Percentiles rank a stretch among this genome's conserved stretches.
These are phyloP conservation scores for Apophysomyces ossiformis DNA, from an alignment of 371 early-diverging fungal species.

Conservation along the genomic window DNA sequence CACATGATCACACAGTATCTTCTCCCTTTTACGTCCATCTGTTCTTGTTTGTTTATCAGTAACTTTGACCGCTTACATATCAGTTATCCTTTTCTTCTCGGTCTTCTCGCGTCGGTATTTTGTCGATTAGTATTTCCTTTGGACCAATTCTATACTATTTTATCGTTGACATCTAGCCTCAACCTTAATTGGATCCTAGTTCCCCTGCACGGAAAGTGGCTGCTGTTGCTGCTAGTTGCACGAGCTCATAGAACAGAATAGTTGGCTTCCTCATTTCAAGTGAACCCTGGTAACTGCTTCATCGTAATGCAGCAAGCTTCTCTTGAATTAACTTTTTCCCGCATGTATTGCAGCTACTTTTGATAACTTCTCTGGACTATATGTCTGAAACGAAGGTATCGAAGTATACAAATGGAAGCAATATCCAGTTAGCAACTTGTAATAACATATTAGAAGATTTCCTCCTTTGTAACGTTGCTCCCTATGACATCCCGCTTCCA, in stretches of 20 bases:
- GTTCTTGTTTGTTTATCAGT: too few relatives aligned
- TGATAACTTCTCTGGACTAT: constrained; percentile 33
- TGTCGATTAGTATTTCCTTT: not conserved
- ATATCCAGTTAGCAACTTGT: constrained; percentile 1
- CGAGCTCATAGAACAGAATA: constrained; percentile 16
- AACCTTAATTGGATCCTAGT: constrained; percentile 64
- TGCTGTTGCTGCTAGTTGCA: not conserved
- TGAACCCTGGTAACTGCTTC: constrained; percentile 40
- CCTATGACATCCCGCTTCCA: constrained; percentile 1
- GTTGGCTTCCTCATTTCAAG: constrained; percentile 37
- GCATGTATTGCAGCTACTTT: constrained; percentile 39
- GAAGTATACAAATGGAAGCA: constrained; percentile 10
- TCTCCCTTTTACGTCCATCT: too few relatives aligned
- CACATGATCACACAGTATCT: too few relatives aligned
- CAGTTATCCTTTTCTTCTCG: constrained; percentile 55
- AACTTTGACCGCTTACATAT: constrained; percentile 38
- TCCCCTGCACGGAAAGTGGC: constrained; percentile 49
- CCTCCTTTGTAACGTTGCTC: constrained; percentile 1
- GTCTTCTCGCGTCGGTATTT: constrained; percentile 55
- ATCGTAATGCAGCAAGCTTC: too few relatives aligned
- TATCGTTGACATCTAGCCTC: constrained; percentile 53
- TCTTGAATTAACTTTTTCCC: not conserved
- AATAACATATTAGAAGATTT: not conserved
- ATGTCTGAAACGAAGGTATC: not conserved
- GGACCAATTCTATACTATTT: constrained; percentile 48